Evolutionary conservation across 1,284 basidiomycete genomes (phyloP).

Genomic region (Ganoderma lucidum): DNA sequence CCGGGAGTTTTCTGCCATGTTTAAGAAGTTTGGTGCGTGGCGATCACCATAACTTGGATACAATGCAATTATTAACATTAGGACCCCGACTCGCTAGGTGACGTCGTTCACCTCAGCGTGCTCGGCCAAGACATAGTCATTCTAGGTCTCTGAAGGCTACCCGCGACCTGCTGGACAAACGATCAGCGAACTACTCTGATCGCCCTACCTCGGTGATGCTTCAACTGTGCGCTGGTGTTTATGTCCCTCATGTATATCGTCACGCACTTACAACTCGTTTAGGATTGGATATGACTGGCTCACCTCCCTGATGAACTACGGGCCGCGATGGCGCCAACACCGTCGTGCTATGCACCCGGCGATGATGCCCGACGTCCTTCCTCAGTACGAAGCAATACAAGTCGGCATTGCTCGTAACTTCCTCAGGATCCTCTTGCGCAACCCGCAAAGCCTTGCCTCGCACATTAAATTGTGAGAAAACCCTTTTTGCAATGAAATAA

Average conservation of each 20-base stretch:
- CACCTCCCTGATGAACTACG: constrained; percentile 28
- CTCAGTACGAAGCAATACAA: constrained; percentile 16
- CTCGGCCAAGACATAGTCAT: constrained; percentile 68
- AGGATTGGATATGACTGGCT: constrained; percentile 26
- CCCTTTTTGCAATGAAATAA: too few relatives aligned
- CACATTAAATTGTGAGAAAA: constrained; percentile 27
- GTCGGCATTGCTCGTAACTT: constrained; percentile 7
- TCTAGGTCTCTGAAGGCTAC: constrained; percentile 62
- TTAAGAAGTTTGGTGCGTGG: neutral
- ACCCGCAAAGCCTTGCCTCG: constrained; percentile 18
- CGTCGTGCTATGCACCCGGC: constrained; percentile 25
- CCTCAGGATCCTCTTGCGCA: constrained; percentile 19
- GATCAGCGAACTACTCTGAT: constrained; percentile 72
- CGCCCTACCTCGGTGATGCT: constrained; percentile 50
- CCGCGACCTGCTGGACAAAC: constrained; percentile 69
- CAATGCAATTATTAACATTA: neutral
- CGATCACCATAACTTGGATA: too few relatives aligned
- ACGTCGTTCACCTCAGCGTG: constrained; percentile 63
- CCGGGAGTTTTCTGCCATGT: neutral
- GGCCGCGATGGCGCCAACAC: constrained; percentile 25
- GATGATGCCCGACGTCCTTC: constrained; percentile 16
- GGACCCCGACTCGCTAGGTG: constrained; percentile 49
- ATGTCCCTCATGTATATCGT: neutral
- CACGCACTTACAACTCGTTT: neutral
- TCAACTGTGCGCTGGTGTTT: constrained; percentile 13